Evolutionary conservation across 768 basidiomycete genomes (phyloP).

Genomic region (Termitomyces sp.): DNA sequence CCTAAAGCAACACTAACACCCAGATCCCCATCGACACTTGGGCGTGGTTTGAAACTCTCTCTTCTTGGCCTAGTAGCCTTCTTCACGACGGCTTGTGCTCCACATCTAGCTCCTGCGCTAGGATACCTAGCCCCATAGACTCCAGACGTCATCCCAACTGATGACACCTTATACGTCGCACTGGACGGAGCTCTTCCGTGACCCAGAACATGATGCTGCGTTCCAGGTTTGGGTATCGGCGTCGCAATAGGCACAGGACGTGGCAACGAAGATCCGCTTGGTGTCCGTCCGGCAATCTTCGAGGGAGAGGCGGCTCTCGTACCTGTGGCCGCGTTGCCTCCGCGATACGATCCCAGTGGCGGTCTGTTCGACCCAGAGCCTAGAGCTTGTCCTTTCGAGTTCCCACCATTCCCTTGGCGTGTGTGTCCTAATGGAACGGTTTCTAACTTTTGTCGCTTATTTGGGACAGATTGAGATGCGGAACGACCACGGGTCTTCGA

Average conservation of each 20-base stretch:
- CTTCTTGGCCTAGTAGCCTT: slow-evolving; percentile 54
- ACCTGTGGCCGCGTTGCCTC: slow-evolving; percentile 27
- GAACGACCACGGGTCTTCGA: slow-evolving; percentile 54
- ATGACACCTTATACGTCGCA: slow-evolving; percentile 17
- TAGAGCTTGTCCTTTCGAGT: slow-evolving; percentile 18
- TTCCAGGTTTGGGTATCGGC: slow-evolving; percentile 48
- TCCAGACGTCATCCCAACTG: slow-evolving; percentile 17
- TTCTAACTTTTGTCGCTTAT: slow-evolving; percentile 62
- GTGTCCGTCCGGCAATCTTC: slow-evolving; percentile 42
- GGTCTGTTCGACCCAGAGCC: slow-evolving; percentile 23
- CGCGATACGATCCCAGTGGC: slow-evolving; percentile 40
- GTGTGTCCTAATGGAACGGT: slow-evolving; percentile 15
- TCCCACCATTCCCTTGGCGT: slow-evolving; percentile 17
- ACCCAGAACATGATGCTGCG: slow-evolving; percentile 52
- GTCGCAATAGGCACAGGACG: slow-evolving; percentile 39
- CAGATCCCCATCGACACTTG: slow-evolving; percentile 57
- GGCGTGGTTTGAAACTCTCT: slow-evolving; percentile 83
- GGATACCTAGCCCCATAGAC: slow-evolving; percentile 26
- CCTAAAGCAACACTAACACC: slow-evolving; percentile 21
- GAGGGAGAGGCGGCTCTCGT: slow-evolving; percentile 42
- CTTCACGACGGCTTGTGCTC: slow-evolving; percentile 31
- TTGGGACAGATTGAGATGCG: slow-evolving; percentile 48
- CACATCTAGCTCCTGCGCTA: slow-evolving; percentile 9
- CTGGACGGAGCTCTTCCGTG: slow-evolving; percentile 47
- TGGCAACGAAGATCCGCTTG: slow-evolving; percentile 30